Evolutionary conservation across 768 basidiomycete species (phyloP).

Genomic region (Lactarius deliciosus): DNA sequence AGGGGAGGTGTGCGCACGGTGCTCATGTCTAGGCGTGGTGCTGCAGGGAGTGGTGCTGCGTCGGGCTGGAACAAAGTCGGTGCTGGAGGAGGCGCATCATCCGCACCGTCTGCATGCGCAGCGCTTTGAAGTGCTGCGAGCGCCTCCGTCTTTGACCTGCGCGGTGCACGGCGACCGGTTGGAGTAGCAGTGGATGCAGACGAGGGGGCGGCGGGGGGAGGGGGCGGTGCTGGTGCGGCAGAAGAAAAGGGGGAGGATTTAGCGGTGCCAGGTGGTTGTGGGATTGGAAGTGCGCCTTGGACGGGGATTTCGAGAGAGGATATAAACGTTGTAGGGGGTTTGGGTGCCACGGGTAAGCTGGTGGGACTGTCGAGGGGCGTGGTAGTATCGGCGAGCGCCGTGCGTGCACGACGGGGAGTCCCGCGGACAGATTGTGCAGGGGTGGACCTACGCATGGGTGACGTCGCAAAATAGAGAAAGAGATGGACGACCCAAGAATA

Average conservation of each 20-base stretch:
- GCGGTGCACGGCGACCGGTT: slow-evolving; percentile 61
- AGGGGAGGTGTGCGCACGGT: slow-evolving; percentile 68
- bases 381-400: slow-evolving; percentile 26
- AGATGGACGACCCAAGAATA: background rate
- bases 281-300: slow-evolving; percentile 67
- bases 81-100: slow-evolving; percentile 52
- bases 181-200: slow-evolving; percentile 14
- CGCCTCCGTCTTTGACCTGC: slow-evolving; percentile 90
- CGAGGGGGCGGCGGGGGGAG: slow-evolving; percentile 10
- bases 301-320: slow-evolving; percentile 76
- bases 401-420: slow-evolving; percentile 29
- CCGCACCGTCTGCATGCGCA: slow-evolving; percentile 54
- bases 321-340: slow-evolving; percentile 49
- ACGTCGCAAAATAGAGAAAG: slow-evolving; percentile 7
- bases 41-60: slow-evolving; percentile 56
- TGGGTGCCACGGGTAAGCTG: slow-evolving; percentile 38
- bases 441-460: slow-evolving; percentile 25
- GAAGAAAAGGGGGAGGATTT: slow-evolving; percentile 14
- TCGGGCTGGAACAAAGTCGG: slow-evolving; percentile 38
- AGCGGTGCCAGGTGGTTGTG: slow-evolving; percentile 41
- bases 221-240: slow-evolving; percentile 1
- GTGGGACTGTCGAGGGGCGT: slow-evolving; percentile 25
- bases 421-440: slow-evolving; percentile 28
- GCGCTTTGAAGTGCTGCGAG: slow-evolving; percentile 74
- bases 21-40: slow-evolving; percentile 62